Evolutionary conservation across 2,329 filamentous ascomycete species (phyloP), one percentile per base, ranked within the genome.

Genomic region (Magnaporthales sp.): DNA sequence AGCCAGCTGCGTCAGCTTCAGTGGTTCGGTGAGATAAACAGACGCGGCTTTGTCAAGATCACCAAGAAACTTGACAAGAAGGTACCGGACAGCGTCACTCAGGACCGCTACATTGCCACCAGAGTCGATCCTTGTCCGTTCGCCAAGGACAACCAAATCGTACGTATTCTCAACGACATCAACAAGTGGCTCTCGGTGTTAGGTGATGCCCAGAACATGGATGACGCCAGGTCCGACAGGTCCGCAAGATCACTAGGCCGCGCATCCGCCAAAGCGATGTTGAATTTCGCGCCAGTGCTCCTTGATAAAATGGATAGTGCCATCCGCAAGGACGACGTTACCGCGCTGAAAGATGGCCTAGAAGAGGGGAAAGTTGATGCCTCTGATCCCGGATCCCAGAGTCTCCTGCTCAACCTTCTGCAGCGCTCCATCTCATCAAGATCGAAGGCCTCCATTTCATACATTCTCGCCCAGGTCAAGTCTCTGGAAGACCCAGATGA

Each of bases 21-120:
- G 77, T 98, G 93, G 93, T 99, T 98, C 75, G 94, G 93, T 64
- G 94, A 98, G 79, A 94, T 98, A 73, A 99, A 99, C 77, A 87
- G 93, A 65, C 86, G 92, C 70, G 95, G 95, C 1, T 99, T 99
- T 74, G 87, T 96, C 76, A 99, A 99, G 80, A 99, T 99, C 77
- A 97, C 95, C 65, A 99, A 99, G 82, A 99, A 99, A 79, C 82
- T 97, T 62, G 95, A 99, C 79, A 99, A 99, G 80, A 98, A 98
- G 80, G 86, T 97, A 2, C 84, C 90, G 1, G 84, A 86, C 62
- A 86, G 88, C 3, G 85, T 89, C 64, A 89, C 91, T 0, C 93
- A 97, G 80, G 89, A 91, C 75, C 87, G 89, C 67, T 99, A 98
- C 74, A 84, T 99, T 68, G 88, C 91, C 56, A 92, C 92, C 62